A percentile compares a stretch with the other conserved stretches of the same genome.
Conservation (phyloP, 306 rosid species). For the Morella rubra region DNA sequence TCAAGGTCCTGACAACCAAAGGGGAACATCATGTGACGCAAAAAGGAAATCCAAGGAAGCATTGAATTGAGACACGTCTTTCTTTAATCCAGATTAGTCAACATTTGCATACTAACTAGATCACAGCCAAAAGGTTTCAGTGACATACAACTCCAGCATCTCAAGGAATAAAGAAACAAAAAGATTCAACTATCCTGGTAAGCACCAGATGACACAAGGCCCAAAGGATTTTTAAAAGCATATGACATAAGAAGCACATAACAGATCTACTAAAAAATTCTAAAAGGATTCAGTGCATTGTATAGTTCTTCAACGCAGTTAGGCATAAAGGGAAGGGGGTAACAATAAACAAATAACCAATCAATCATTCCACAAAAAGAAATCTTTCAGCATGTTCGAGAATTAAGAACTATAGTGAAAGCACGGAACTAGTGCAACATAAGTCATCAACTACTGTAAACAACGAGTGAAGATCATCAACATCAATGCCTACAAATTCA, state of each 20-base stretch:
- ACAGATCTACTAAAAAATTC: background rate
- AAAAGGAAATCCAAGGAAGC: slow-evolving; percentile 38
- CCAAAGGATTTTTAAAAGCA: slow-evolving; percentile 5
- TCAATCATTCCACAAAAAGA: background rate
- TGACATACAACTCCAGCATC: slow-evolving; percentile 23
- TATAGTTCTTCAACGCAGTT: background rate
- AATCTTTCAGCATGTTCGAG: background rate
- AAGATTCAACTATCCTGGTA: slow-evolving; percentile 11
- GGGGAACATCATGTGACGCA: slow-evolving; percentile 51
- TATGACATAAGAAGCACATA: background rate
- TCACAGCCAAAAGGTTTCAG: slow-evolving; percentile 36
- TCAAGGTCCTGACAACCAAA: slow-evolving; percentile 28
- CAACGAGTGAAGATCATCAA: background rate
- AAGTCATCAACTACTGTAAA: background rate
- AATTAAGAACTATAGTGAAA: slow-evolving; percentile 10
- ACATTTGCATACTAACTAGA: slow-evolving; percentile 26
- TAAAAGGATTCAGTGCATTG: background rate
- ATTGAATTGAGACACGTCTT: slow-evolving; percentile 53
- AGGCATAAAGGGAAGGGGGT: background rate
- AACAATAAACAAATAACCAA: background rate
- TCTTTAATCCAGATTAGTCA: slow-evolving; percentile 34
- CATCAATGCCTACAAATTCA: background rate
- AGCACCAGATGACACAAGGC: slow-evolving; percentile 10
- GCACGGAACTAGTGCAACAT: slow-evolving; percentile 3
- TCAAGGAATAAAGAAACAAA: slow-evolving; percentile 10